Base-by-base conservation (phyloP, 345 rosid genomes). In the Melaleuca quinquenervia region DNA sequence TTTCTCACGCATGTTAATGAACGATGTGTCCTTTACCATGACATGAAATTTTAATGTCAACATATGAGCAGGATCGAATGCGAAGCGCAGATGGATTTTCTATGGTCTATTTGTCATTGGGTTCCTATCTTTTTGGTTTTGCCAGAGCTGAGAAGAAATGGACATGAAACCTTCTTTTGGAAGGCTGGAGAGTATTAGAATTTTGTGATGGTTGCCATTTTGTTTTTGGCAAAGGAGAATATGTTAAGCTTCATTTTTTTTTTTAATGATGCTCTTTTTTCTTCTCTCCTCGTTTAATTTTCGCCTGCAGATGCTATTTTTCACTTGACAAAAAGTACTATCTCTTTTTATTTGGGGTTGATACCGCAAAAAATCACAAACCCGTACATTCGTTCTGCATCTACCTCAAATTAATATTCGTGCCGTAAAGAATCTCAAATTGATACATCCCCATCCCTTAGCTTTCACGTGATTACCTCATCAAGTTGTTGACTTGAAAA, bases 361-460 rank as follows among this genome's bases (percentile, higher is more conserved):
- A 64, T 20, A 18, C 11, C 6, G 18, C 11, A 8, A 32, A 32
- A 41, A 41, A 62, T 32, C 24, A 8, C 22, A 18, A 64, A 18
- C 3, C 2, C 1, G 12, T 64, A 32, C 18, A 8, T 22, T 32
- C 3, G 2, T 64, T 18, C 24, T 20, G 3, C 45, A 32, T 32
- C 32, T 16, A 36, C 9, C 32, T 11, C 8, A 64, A 32, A 8
- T 8, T 32, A 64, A 18, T 64, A 32, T 5, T 12, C 3, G 41
- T 20, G 6, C 36, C 1, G 2, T 36, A 32, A 18, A 70, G 32
- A 70, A 5, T 7, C 1, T 32, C 45, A 32, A 64, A 18, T 13
- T 29, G 32, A 4, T 0, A 29, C 20, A 8, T 64, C 41, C 3
- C 24, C 7, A 9, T 70, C 8, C 0, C 0, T 27, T 62, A 14